Conservation (phyloP, 345 rosid genomes). For the Garcia nutans region DNA sequence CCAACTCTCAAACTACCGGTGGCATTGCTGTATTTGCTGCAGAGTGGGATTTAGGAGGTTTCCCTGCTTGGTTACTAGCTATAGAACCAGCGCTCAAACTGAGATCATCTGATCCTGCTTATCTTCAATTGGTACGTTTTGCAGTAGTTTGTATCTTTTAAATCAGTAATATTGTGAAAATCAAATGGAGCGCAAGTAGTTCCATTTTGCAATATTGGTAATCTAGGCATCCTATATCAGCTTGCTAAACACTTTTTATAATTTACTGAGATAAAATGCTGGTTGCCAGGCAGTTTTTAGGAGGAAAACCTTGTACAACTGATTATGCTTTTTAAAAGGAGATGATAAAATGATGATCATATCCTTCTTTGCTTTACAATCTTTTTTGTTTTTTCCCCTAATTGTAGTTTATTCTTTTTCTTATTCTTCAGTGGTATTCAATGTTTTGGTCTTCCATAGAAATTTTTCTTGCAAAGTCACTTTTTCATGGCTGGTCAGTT, state of each 20-base stretch:
- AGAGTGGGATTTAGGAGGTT: constrained; percentile 98
- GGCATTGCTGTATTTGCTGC: constrained; percentile 20
- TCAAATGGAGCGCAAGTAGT: background rate
- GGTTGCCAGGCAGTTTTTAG: background rate
- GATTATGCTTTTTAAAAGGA: background rate
- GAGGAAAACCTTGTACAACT: background rate
- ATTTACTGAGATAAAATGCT: background rate
- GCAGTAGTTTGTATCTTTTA: background rate
- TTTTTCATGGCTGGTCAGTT: background rate
- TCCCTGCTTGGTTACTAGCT: constrained; percentile 89
- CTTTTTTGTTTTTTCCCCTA: background rate
- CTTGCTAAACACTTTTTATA: background rate
- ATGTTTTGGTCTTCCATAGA: background rate
- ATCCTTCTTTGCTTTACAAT: background rate
- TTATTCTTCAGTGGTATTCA: background rate
- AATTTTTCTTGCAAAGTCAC: background rate
- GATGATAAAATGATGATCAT: background rate
- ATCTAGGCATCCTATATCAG: background rate
- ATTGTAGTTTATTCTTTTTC: too few species aligned
- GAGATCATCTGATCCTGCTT: constrained; percentile 79
- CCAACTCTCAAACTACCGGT: too few species aligned
- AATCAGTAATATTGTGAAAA: background rate
- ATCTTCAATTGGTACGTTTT: constrained; percentile 57
- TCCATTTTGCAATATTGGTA: background rate
- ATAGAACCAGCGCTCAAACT: constrained; percentile 59